These are phyloP conservation scores for Leishmania guyanensis DNA, from an alignment of 208 protist genomes.

Conservation along the genomic window DNA sequence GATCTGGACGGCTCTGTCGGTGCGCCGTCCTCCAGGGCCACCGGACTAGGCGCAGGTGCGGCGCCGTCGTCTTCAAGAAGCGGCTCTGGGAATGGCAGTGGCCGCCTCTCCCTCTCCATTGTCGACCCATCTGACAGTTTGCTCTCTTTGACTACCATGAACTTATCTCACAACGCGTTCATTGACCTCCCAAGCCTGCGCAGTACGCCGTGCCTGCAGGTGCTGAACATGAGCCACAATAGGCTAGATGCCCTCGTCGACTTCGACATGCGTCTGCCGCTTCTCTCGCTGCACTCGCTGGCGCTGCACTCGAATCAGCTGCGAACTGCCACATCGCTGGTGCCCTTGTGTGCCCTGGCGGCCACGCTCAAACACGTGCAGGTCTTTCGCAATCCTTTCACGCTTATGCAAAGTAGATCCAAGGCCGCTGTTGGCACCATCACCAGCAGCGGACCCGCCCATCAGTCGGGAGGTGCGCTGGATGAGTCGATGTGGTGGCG, in stretches of 20 bases:
- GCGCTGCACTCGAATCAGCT: conserved; percentile 58
- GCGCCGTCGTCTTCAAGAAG: conserved; percentile 2
- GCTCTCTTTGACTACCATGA: conserved; percentile 41
- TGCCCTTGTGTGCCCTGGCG: conserved; percentile 70
- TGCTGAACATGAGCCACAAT: conserved; percentile 78
- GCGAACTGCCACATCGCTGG: conserved; percentile 25
- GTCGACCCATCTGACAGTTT: conserved; percentile 14
- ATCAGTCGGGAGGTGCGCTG: not conserved
- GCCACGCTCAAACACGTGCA: conserved; percentile 54
- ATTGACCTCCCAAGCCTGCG: conserved; percentile 80
- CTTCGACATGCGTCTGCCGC: conserved; percentile 60
- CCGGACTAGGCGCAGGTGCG: not conserved
- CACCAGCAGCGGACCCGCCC: not conserved
- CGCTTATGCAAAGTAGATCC: not conserved
- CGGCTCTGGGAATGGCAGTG: not conserved
- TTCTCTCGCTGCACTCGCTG: conserved; percentile 55
- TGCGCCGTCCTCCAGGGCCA: conserved; percentile 15
- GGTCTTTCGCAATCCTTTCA: conserved; percentile 70
- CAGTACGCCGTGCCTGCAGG: conserved; percentile 56
- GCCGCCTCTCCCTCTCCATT: conserved; percentile 2
- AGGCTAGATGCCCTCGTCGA: conserved; percentile 63
- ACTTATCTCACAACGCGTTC: conserved; percentile 82
- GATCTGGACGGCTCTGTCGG: conserved; percentile 43
- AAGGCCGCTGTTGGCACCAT: not conserved
- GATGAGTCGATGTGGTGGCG: conserved; percentile 52